Evolutionary conservation across 2,329 filamentous ascomycete species (phyloP).

Genomic region (Cladophialophora yegresii): DNA sequence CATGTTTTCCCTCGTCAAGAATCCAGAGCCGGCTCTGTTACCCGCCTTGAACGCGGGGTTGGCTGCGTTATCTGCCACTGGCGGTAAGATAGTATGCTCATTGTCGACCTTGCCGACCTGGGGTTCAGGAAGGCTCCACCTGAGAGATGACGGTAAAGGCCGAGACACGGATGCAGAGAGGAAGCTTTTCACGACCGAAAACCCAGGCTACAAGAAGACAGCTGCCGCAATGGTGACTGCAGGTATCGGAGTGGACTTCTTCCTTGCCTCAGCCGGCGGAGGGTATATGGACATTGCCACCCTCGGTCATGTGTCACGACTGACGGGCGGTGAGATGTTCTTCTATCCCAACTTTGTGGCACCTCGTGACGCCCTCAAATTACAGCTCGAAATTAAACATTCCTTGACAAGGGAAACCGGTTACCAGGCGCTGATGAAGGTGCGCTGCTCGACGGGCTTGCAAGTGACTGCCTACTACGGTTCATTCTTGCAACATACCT

Average conservation of each 20-base stretch:
- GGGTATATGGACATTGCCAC: slow-evolving; percentile 92
- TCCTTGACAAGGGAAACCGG: slow-evolving; percentile 86
- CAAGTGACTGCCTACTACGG: slow-evolving; percentile 94
- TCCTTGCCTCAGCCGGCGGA: slow-evolving; percentile 85
- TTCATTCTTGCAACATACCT: slow-evolving; percentile 93
- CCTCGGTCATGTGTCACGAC: slow-evolving; percentile 80
- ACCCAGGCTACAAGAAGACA: slow-evolving; percentile 81
- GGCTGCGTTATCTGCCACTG: slow-evolving; percentile 79
- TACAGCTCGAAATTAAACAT: slow-evolving; percentile 83
- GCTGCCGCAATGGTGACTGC: slow-evolving; percentile 84
- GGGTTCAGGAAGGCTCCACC: slow-evolving; percentile 80
- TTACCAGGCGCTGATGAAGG: slow-evolving; percentile 96
- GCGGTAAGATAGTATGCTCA: slow-evolving; percentile 89
- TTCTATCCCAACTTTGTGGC: slow-evolving; percentile 97
- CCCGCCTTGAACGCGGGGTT: slow-evolving; percentile 81
- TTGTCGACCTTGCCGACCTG: slow-evolving; percentile 85
- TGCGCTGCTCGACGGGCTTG: slow-evolving; percentile 92
- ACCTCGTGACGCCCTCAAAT: slow-evolving; percentile 78
- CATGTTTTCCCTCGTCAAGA: slow-evolving; percentile 85
- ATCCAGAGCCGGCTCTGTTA: slow-evolving; percentile 84
- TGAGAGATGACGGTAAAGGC: slow-evolving; percentile 85
- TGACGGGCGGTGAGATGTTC: slow-evolving; percentile 92
- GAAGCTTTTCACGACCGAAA: slow-evolving; percentile 87
- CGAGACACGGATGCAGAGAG: slow-evolving; percentile 86
- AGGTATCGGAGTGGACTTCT: slow-evolving; percentile 90